Evolutionary conservation across 2,329 filamentous ascomycete genomes (phyloP), one percentile per base, ranked within the genome.

Genomic region (Penicillium nordicum): DNA sequence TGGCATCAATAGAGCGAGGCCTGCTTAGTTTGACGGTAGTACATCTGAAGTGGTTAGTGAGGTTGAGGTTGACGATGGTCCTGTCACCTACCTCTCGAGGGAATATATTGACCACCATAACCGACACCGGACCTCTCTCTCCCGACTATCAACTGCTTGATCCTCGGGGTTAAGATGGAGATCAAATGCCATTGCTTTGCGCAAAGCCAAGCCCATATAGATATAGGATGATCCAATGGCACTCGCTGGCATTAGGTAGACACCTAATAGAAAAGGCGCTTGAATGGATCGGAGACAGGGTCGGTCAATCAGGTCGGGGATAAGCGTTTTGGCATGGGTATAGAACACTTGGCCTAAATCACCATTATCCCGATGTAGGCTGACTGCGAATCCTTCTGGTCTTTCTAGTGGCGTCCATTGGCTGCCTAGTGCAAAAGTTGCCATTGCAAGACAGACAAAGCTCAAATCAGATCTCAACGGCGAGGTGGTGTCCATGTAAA

Each of bases 41-140:
- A 45, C 53, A 58, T 67, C 72, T 51, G 69, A 14, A 63, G 65
- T 21, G 52, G 50, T 45, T 46, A 62, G 14, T 67, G 60, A 14
- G 65, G 25, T 67, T 67, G 11, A 68, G 50, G 23, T 70, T 69
- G 6, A 68, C 53, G 1, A 63, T 16, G 12, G 8, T 63, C 3
- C 59, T 52, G 2, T 23, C 2, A 49, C 56, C 16, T 10, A 61
- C 62, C 62, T 52, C 48, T 63, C 62, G 29, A 64, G 56, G 1
- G 71, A 71, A 41, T 82, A 82, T 1, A 81, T 74, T 34, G 76
- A 79, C 80, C 79, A 82, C 79, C 79, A 82, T 5, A 80, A 71
- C 4, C 79, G 74, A 9, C 79, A 72, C 5, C 79, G 73, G 45
- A 77, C 73, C 57, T 82, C 79, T 42, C 71, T 76, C 57, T 82